phyloP scores from a whole-genome alignment of 768 basidiomycete genomes.

The Leccinum pellstonianum region DNA sequence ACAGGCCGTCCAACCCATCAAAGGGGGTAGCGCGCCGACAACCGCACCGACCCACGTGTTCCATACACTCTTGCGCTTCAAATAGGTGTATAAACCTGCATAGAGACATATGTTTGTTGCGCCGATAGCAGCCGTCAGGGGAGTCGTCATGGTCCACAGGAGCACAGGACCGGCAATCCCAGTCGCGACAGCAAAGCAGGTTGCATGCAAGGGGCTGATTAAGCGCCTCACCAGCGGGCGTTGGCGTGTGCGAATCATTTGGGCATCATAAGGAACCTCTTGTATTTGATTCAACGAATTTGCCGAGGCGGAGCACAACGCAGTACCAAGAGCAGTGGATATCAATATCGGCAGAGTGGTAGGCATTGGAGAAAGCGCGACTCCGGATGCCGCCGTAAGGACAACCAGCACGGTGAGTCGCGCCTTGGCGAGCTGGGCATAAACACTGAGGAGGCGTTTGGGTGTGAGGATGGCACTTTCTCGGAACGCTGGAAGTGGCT shows the following conservation, averaged over 20 bases:
- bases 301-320: conserved; percentile 88
- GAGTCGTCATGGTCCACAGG: conserved; percentile 81
- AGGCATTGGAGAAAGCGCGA: conserved; percentile 89
- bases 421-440: conserved; percentile 80
- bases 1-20: conserved; percentile 99
- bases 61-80: conserved; percentile 76
- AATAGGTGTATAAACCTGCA: conserved; percentile 87
- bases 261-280: conserved; percentile 94
- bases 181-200: conserved; percentile 71
- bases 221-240: conserved; percentile 83
- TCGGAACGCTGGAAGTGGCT: conserved; percentile 31
- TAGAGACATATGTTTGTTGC: conserved; percentile 85
- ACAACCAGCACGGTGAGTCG: conserved; percentile 83
- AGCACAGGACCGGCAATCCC: conserved; percentile 78
- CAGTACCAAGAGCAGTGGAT: conserved; percentile 85
- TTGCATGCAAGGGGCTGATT: conserved; percentile 84
- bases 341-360: conserved; percentile 81
- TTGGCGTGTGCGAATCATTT: conserved; percentile 88
- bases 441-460: conserved; percentile 57
- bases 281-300: conserved; percentile 94
- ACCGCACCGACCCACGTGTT: conserved; percentile 97
- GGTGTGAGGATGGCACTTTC: conserved; percentile 46
- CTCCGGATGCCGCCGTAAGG: conserved; percentile 86
- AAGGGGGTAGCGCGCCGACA: conserved; percentile 88
- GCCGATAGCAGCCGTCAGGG: conserved; percentile 81